Conservation (phyloP, 108 stramenopile genomes). For the Nannochloropsis salina region DNA sequence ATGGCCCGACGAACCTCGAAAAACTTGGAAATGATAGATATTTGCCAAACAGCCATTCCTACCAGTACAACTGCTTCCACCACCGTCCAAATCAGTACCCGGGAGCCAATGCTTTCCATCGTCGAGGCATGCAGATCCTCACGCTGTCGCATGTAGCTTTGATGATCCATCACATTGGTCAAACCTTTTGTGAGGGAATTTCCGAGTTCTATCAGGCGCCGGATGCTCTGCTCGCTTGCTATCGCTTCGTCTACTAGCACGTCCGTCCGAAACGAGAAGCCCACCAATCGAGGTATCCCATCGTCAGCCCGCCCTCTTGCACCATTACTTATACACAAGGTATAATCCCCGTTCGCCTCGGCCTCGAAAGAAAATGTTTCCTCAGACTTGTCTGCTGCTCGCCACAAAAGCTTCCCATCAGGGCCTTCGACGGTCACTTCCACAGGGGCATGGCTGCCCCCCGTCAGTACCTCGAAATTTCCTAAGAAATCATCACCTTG, state of each 20-base stretch:
- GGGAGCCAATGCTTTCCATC: slow-evolving; percentile 33
- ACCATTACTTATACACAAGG: slow-evolving; percentile 20
- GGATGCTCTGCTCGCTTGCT: slow-evolving; percentile 16
- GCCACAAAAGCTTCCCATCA: slow-evolving; percentile 7
- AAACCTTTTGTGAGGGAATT: background rate
- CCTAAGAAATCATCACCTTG: background rate
- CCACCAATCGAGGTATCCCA: background rate
- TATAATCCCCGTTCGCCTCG: background rate
- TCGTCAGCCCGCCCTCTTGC: slow-evolving; percentile 11
- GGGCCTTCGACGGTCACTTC: slow-evolving; percentile 6
- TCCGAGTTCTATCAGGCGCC: background rate
- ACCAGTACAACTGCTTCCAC: slow-evolving; percentile 36
- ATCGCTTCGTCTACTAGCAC: background rate
- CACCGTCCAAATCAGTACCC: slow-evolving; percentile 33
- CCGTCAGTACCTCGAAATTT: background rate
- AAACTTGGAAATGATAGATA: slow-evolving; percentile 29
- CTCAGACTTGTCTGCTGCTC: background rate
- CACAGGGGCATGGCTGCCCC: background rate
- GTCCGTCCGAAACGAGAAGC: background rate
- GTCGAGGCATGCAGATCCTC: slow-evolving; percentile 34
- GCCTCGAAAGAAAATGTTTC: slow-evolving; percentile 17
- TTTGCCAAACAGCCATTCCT: slow-evolving; percentile 39
- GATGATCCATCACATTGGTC: slow-evolving; percentile 38
- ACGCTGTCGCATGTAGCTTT: slow-evolving; percentile 40
- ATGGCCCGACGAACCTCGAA: slow-evolving; percentile 30